phyloP scores from a whole-genome alignment of 106 monocot genomes.

The Allium fistulosum region DNA sequence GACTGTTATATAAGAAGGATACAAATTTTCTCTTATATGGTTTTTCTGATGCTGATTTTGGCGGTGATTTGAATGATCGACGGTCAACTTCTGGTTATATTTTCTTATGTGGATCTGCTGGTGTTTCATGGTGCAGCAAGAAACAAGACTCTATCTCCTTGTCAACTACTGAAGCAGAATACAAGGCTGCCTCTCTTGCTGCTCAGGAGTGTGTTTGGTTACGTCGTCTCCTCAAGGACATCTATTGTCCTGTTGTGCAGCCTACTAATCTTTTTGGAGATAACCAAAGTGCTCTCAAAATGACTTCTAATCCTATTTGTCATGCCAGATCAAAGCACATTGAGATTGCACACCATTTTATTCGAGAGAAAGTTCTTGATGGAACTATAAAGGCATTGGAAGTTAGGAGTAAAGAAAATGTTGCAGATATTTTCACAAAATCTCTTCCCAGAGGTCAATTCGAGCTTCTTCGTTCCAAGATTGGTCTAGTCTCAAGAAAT shows the following conservation, averaged over 20 bases:
- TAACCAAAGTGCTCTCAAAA: conserved; percentile 8
- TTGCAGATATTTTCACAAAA: no score
- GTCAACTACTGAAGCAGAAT: neutral
- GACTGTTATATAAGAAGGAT: neutral
- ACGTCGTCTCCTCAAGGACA: neutral
- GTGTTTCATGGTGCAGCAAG: no score
- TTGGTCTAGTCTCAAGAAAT: no score
- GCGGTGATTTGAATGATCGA: neutral
- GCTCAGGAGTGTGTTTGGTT: conserved; percentile 11
- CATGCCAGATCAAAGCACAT: conserved; percentile 5
- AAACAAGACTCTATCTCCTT: conserved; percentile 9
- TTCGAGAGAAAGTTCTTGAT: conserved; percentile 1
- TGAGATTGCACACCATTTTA: conserved; percentile 1
- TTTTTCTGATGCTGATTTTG: conserved; percentile 1
- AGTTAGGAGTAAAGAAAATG: conserved; percentile 2
- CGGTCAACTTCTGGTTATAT: conserved; percentile 1
- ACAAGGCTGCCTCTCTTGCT: conserved; percentile 5
- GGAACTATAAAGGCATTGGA: neutral
- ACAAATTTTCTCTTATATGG: neutral
- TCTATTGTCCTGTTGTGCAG: neutral
- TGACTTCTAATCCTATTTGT: neutral
- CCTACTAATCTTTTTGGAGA: conserved; percentile 4
- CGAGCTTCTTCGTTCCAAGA: no score
- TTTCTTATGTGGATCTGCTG: no score
- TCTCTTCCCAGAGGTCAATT: no score